These are phyloP conservation scores for Austroboletus eburneus DNA, from an alignment of 768 basidiomycete genomes.

Conservation along the genomic window DNA sequence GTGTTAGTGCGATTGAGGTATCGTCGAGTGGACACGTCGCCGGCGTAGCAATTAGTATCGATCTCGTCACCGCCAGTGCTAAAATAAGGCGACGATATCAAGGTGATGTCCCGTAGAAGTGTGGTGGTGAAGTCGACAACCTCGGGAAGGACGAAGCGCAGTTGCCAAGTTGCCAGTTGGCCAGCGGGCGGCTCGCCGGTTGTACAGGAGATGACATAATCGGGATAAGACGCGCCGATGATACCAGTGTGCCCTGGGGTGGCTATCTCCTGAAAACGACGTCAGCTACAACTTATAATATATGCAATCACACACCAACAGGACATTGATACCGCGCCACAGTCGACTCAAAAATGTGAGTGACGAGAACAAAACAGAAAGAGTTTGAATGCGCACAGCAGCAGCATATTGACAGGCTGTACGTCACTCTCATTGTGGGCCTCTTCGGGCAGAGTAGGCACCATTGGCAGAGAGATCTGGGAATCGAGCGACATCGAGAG, in stretches of 20 bases:
- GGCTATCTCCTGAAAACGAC: constrained; percentile 64
- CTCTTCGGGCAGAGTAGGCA: constrained; percentile 56
- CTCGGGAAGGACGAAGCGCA: constrained; percentile 59
- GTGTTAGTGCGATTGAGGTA: constrained; percentile 45
- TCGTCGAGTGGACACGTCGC: constrained; percentile 57
- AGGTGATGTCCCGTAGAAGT: constrained; percentile 51
- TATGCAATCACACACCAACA: constrained; percentile 36
- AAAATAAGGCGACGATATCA: constrained; percentile 58
- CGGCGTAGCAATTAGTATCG: constrained; percentile 59
- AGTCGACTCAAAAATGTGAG: constrained; percentile 5
- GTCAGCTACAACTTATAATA: neutral
- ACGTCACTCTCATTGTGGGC: constrained; percentile 58
- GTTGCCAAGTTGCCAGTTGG: too few relatives aligned
- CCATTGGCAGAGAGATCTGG: constrained; percentile 58
- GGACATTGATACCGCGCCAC: constrained; percentile 69
- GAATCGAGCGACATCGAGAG: constrained; percentile 58
- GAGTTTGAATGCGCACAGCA: constrained; percentile 45
- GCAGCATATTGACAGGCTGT: constrained; percentile 63
- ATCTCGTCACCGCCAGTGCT: constrained; percentile 83
- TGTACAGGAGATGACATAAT: constrained; percentile 69
- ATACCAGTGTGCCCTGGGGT: constrained; percentile 77
- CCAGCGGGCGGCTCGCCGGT: constrained; percentile 74
- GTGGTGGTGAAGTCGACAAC: constrained; percentile 56
- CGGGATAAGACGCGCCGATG: constrained; percentile 63
- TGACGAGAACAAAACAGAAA: neutral